A percentile compares a stretch with the other conserved stretches of the same genome.
Conservation (phyloP, 805 yeast species). For the Saccharomycopsis javanensis region DNA sequence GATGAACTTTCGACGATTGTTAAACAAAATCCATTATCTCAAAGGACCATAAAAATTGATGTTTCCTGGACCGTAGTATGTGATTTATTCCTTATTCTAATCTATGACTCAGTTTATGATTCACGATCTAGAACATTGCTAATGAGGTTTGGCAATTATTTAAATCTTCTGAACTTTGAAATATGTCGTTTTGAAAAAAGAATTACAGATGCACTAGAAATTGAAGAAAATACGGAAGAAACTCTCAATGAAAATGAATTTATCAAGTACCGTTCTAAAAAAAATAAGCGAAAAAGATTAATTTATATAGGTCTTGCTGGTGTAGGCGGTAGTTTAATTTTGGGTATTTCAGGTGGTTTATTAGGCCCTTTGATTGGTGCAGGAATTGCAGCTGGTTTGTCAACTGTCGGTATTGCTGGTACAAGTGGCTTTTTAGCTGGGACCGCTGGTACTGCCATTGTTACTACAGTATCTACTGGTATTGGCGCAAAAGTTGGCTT, state of each 20-base stretch:
- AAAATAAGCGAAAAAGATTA: constrained; percentile 53
- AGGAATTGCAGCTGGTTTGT: constrained; percentile 92
- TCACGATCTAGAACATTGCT: constrained; percentile 79
- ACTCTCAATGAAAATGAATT: constrained; percentile 65
- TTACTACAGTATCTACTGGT: constrained; percentile 84
- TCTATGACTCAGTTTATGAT: constrained; percentile 83
- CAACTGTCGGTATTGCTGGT: constrained; percentile 93
- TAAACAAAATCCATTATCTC: constrained; percentile 28
- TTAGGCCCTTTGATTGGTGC: constrained; percentile 91
- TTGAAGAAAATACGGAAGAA: constrained; percentile 74
- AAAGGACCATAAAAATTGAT: constrained; percentile 49
- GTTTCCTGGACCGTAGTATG: constrained; percentile 91
- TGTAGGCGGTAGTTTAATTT: constrained; percentile 86
- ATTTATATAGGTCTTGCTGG: constrained; percentile 93
- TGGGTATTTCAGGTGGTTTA: constrained; percentile 91
- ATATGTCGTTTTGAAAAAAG: constrained; percentile 83
- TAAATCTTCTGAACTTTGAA: constrained; percentile 57
- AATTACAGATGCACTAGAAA: constrained; percentile 80
- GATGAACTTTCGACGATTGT: constrained; percentile 23
- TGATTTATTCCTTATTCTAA: constrained; percentile 70
- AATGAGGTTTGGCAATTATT: constrained; percentile 49
- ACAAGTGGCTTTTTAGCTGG: constrained; percentile 90
- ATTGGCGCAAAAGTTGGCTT: constrained; percentile 87
- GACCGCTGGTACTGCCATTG: constrained; percentile 91
- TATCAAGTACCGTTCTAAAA: constrained; percentile 61